These are phyloP conservation scores for Penicillium sp. DNA, from an alignment of 2,329 filamentous ascomycete genomes.

Conservation along the genomic window DNA sequence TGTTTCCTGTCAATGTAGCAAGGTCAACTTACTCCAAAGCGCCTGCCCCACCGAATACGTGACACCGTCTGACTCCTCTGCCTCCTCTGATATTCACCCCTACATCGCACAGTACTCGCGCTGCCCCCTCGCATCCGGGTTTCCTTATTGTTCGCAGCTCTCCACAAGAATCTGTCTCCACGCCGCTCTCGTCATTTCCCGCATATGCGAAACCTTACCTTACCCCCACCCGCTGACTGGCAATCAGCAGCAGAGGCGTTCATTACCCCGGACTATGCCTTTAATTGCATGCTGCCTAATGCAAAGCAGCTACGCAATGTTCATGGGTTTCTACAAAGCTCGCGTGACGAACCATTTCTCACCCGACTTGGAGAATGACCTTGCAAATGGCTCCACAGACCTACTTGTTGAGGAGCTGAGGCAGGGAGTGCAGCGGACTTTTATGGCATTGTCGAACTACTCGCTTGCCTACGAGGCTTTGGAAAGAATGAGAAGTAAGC, in stretches of 20 bases:
- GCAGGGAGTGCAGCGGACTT: conserved; percentile 39
- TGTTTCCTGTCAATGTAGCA: conserved; percentile 34
- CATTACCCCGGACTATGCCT: conserved; percentile 45
- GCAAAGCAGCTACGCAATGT: conserved; percentile 48
- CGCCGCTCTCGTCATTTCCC: conserved; percentile 42
- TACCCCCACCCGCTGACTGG: conserved; percentile 34
- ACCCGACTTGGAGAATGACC: conserved; percentile 23
- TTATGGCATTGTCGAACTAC: conserved; percentile 41
- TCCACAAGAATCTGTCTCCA: conserved; percentile 44
- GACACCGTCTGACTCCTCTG: conserved; percentile 33
- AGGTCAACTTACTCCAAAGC: conserved; percentile 30
- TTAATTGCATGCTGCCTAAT: conserved; percentile 49
- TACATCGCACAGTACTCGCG: conserved; percentile 29
- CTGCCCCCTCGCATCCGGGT: conserved; percentile 33
- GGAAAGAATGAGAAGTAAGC: conserved; percentile 45
- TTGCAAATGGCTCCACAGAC: conserved; percentile 26
- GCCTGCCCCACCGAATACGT: conserved; percentile 32
- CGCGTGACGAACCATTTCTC: conserved; percentile 36
- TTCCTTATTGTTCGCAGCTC: conserved; percentile 43
- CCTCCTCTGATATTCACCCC: conserved; percentile 31
- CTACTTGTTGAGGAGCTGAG: conserved; percentile 37
- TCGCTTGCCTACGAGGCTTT: conserved; percentile 44
- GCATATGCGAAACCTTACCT: conserved; percentile 42
- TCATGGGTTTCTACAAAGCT: conserved; percentile 47
- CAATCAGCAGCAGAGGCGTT: conserved; percentile 7